Conservation (phyloP, 1,284 basidiomycete genomes). For the Tilletia caries region DNA sequence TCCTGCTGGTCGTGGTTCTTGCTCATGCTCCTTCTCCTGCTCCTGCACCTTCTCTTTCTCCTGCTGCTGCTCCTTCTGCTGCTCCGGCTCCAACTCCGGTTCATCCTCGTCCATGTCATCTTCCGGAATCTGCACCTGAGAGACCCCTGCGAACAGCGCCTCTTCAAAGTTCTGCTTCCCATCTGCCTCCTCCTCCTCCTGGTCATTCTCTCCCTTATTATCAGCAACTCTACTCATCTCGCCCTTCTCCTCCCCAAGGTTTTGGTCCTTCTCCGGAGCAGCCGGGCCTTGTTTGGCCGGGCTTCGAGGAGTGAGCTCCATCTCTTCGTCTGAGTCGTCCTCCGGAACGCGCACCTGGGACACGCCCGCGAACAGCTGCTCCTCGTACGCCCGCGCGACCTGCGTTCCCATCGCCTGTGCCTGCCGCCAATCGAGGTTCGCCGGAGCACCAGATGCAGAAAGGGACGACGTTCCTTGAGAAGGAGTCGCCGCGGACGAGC, state of each 20-base stretch:
- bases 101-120: neutral
- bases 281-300: no score
- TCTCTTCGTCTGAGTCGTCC: neutral
- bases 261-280: no score
- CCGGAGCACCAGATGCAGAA: neutral
- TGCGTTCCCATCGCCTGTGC: neutral
- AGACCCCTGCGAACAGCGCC: neutral
- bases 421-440: neutral
- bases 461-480: neutral
- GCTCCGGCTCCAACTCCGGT: no score
- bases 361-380: neutral
- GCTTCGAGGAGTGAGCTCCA: neutral
- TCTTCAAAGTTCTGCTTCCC: neutral
- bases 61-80: neutral
- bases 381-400: neutral
- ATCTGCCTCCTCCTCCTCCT: no score
- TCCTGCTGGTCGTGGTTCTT: no score
- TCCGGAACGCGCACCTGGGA: neutral
- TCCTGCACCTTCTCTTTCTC: neutral
- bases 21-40: neutral
- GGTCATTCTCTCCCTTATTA: no score
- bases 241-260: no score
- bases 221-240: no score
- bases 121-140: neutral
- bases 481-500: neutral